Base-by-base conservation (phyloP, 2,329 filamentous ascomycete species). In the Fusarium graminum region DNA sequence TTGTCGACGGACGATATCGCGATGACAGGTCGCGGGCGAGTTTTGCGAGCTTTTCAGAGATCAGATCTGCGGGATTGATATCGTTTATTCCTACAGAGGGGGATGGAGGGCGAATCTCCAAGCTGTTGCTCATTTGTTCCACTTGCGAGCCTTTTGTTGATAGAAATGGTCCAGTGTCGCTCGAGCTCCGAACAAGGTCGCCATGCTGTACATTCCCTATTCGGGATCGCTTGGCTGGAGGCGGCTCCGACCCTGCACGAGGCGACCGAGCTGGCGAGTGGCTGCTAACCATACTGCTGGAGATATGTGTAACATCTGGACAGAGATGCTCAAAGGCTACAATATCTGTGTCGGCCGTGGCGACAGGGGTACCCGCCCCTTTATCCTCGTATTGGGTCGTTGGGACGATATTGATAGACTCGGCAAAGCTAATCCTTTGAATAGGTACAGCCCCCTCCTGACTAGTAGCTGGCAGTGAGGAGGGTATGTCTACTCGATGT, bases 41-140 rank as follows among this genome's bases (percentile, higher is more conserved):
- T 49, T 78, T 74, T 4, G 82, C 83, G 2, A 92, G 79, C 66
- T 84, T 81, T 10, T 78, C 76, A 0, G 90, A 90, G 39, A 92
- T 75, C 40, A 92, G 79, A 32, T 83, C 83, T 4, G 73, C 52
- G 0, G 81, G 77, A 4, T 75, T 69, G 46, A 91, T 76, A n/a
- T 79, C 76, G 3, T 76, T 69, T 16, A 78, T 75, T 6, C 83
- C 83, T 2, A 83, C 79, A 6, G 81, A 74, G 0, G 90, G 89
- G 1, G 81, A 82, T 0, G 85, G 83, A 0, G 89, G 78, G 4
- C 78, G 77, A 45, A 92, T 86, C 43, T 85, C 82, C 7, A 86
- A 75, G 26, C 74, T 75, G 28, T 74, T 67, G 45, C 74, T 73
- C 32, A 75, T 46, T 26, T 69, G 55, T 7, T 64, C 65, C 9